A percentile compares a stretch with the other conserved stretches of the same genome.
Evolutionary conservation across 2,329 filamentous ascomycete species (phyloP).

Genomic region (Diaporthe helianthi): DNA sequence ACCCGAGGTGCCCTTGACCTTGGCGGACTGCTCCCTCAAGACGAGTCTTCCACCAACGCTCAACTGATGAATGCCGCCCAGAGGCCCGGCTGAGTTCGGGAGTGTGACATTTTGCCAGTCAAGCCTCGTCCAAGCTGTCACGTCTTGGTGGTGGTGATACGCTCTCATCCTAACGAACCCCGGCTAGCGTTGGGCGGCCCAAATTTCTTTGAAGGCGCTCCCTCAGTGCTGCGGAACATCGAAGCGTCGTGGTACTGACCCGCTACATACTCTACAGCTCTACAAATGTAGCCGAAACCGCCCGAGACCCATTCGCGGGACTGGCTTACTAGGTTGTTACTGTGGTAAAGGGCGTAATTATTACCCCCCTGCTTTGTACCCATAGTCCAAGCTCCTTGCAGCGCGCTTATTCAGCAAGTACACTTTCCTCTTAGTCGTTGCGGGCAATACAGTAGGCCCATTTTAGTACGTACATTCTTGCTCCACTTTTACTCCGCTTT

Average conservation of each 20-base stretch:
- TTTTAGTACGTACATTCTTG: too few relatives aligned
- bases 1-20: background rate
- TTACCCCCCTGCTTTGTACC: too few relatives aligned
- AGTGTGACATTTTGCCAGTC: background rate
- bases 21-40: background rate
- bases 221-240: too few relatives aligned
- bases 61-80: background rate
- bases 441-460: too few relatives aligned
- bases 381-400: too few relatives aligned
- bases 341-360: too few relatives aligned
- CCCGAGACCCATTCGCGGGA: background rate
- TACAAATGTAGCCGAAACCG: constrained; percentile 9
- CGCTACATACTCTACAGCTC: constrained; percentile 3
- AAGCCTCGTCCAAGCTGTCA: background rate
- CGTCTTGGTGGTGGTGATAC: background rate
- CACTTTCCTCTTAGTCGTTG: too few relatives aligned
- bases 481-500: too few relatives aligned
- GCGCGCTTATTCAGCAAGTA: too few relatives aligned
- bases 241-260: constrained; percentile 5
- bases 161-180: background rate
- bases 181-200: background rate
- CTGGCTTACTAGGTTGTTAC: background rate
- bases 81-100: background rate
- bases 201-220: background rate
- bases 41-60: background rate